Evolutionary conservation across 179 eudicot genomes (phyloP).

Genomic region (Drosera spatulata): DNA sequence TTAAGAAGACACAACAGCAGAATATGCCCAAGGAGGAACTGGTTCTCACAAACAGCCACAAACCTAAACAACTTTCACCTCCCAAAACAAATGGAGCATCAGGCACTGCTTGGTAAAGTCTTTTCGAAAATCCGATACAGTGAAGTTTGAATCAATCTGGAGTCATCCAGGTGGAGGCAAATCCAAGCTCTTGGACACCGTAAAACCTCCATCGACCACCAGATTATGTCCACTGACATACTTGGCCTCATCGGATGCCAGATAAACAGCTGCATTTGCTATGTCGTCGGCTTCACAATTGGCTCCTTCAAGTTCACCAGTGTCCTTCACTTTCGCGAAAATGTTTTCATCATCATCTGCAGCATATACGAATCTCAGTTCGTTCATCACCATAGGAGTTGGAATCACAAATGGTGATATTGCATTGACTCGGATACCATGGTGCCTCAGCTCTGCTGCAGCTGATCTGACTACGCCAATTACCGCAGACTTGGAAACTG

Average conservation of each 20-base stretch:
- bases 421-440: conserved; percentile 72
- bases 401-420: conserved; percentile 71
- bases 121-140: too few species aligned
- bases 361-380: conserved; percentile 31
- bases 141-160: too few species aligned
- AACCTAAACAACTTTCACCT: too few species aligned
- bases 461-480: conserved; percentile 56
- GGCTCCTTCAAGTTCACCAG: conserved; percentile 40
- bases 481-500: conserved; percentile 48
- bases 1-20: too few species aligned
- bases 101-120: too few species aligned
- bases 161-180: conserved; percentile 28
- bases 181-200: conserved; percentile 42
- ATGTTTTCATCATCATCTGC: conserved; percentile 29
- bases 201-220: conserved; percentile 86
- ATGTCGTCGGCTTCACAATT: conserved; percentile 54
- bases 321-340: conserved; percentile 21
- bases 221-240: conserved; percentile 79
- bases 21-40: too few species aligned
- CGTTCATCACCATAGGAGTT: conserved; percentile 54
- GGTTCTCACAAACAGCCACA: too few species aligned
- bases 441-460: conserved; percentile 47
- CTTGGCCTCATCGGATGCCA: conserved; percentile 83
- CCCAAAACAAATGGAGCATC: too few species aligned
- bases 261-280: conserved; percentile 76